These are phyloP conservation scores for Fonsecaea pedrosoi DNA, from an alignment of 2,329 filamentous ascomycete genomes.

Conservation along the genomic window DNA sequence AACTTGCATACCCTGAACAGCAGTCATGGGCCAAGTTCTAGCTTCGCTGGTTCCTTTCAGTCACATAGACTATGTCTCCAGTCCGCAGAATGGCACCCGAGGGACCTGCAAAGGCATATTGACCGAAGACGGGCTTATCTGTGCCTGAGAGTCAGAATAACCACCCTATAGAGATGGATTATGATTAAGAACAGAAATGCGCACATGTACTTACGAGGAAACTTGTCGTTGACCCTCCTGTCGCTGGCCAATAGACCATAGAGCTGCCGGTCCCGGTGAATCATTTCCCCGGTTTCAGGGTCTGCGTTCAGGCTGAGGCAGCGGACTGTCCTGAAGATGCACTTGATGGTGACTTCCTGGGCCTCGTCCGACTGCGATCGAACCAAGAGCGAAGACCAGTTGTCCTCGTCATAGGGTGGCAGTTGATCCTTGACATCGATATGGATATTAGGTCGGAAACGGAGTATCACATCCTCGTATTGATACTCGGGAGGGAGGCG, in stretches of 20 bases:
- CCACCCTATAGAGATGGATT: neutral
- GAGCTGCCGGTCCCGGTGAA: slow-evolving; percentile 36
- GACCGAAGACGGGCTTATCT: slow-evolving; percentile 40
- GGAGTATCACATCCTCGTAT: slow-evolving; percentile 37
- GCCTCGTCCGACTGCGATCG: slow-evolving; percentile 32
- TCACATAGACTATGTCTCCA: slow-evolving; percentile 37
- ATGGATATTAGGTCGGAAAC: slow-evolving; percentile 38
- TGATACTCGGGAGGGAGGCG: slow-evolving; percentile 33
- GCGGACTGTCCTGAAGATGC: slow-evolving; percentile 38
- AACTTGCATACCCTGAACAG: neutral
- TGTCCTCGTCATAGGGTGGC: slow-evolving; percentile 38
- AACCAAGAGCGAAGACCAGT: slow-evolving; percentile 37
- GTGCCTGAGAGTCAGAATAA: slow-evolving; percentile 7
- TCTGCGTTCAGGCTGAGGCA: slow-evolving; percentile 39
- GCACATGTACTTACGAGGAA: slow-evolving; percentile 33
- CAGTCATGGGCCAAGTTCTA: neutral
- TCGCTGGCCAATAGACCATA: slow-evolving; percentile 38
- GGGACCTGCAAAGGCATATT: slow-evolving; percentile 39
- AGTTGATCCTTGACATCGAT: slow-evolving; percentile 34
- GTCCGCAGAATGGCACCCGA: slow-evolving; percentile 37
- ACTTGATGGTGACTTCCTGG: slow-evolving; percentile 39
- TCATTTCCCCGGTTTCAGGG: slow-evolving; percentile 38
- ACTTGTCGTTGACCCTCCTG: slow-evolving; percentile 38
- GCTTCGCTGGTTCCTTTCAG: slow-evolving; percentile 32
- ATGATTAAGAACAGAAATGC: neutral